Evolutionary conservation across 805 yeast genomes (phyloP).

Genomic region (Nakazawaea ishiwadae): DNA sequence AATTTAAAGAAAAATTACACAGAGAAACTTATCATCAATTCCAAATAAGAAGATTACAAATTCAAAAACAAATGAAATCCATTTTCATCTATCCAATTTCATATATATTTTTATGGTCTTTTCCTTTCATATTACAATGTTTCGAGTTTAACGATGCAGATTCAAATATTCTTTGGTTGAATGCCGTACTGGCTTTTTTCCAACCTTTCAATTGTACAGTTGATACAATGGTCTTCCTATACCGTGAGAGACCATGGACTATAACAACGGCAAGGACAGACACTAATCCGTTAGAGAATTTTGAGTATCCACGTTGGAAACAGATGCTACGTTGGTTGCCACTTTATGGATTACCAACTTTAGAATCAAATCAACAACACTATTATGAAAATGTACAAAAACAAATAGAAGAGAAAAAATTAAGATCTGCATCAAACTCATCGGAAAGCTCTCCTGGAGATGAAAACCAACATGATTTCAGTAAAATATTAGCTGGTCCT

Average conservation of each 20-base stretch:
- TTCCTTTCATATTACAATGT: constrained; percentile 67
- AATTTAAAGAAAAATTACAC: constrained; percentile 33
- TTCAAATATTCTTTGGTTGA: constrained; percentile 46
- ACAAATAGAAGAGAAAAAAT: constrained; percentile 1
- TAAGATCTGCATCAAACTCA: constrained; percentile 4
- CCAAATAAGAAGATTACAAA: constrained; percentile 56
- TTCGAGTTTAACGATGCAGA: constrained; percentile 47
- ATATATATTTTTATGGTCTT: constrained; percentile 74
- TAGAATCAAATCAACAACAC: constrained; percentile 1
- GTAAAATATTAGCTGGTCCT: constrained; percentile 27
- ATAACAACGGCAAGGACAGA: constrained; percentile 22
- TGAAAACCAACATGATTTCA: constrained; percentile 30
- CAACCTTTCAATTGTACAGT: constrained; percentile 79
- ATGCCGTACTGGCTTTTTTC: constrained; percentile 64
- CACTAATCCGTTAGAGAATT: constrained; percentile 17
- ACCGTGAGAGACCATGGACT: constrained; percentile 79
- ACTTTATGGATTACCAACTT: constrained; percentile 36
- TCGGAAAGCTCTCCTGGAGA: not conserved
- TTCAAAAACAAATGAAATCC: constrained; percentile 72
- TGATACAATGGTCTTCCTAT: constrained; percentile 69
- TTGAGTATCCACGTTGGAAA: constrained; percentile 35
- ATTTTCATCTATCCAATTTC: constrained; percentile 84
- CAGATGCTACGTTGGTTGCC: constrained; percentile 36
- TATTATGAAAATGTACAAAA: not conserved
- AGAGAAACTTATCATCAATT: constrained; percentile 57